Conservation (phyloP, 1,284 basidiomycete species). For the Thelephora terrestris region DNA sequence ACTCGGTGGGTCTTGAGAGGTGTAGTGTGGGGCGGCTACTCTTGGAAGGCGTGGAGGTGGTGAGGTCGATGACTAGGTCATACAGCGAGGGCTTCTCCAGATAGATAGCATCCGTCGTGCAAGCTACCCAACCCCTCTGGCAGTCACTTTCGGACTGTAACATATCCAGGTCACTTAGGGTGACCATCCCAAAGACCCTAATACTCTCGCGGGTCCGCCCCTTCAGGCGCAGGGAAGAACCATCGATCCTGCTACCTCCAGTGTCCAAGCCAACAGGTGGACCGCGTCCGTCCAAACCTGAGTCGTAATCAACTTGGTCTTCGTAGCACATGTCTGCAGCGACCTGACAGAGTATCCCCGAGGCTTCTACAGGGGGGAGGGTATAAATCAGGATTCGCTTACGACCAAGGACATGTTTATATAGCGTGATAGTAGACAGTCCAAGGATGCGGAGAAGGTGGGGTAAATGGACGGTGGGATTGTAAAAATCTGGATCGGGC, state of each 20-base stretch:
- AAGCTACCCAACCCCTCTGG: slow-evolving; percentile 70
- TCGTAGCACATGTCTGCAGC: slow-evolving; percentile 64
- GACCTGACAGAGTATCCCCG: slow-evolving; percentile 65
- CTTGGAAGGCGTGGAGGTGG: slow-evolving; percentile 47
- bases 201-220: slow-evolving; percentile 43
- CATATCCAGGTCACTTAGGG: slow-evolving; percentile 57
- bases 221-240: slow-evolving; percentile 23
- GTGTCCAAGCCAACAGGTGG: slow-evolving; percentile 10
- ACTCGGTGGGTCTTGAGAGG: slow-evolving; percentile 37
- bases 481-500: slow-evolving; percentile 24
- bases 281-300: slow-evolving; percentile 5
- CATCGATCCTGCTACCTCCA: slow-evolving; percentile 11
- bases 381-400: slow-evolving; percentile 67
- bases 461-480: slow-evolving; percentile 54
- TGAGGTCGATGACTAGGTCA: slow-evolving; percentile 68
- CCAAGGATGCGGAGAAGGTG: slow-evolving; percentile 65
- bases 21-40: slow-evolving; percentile 57
- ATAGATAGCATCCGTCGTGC: slow-evolving; percentile 75
- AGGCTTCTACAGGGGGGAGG: slow-evolving; percentile 64
- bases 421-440: slow-evolving; percentile 63
- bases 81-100: slow-evolving; percentile 67
- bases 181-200: slow-evolving; percentile 66
- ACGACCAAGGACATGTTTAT: slow-evolving; percentile 66
- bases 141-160: slow-evolving; percentile 42
- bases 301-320: slow-evolving; percentile 30